Base-by-base conservation (phyloP, 2,329 filamentous ascomycete genomes). In the Chalaropsis ovoidea region DNA sequence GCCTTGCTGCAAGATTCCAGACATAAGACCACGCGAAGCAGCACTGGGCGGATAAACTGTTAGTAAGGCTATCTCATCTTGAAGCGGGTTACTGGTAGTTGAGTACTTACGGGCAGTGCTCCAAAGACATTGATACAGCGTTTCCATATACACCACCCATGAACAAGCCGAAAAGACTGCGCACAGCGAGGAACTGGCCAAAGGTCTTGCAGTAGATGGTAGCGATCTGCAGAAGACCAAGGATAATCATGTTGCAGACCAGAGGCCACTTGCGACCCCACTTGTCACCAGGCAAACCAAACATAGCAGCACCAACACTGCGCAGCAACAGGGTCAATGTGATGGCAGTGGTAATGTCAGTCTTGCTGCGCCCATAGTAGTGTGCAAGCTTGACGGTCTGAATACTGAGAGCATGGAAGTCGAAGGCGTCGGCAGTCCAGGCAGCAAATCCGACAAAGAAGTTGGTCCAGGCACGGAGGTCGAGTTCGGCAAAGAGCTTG, bases 201-300 rank as follows among this genome's bases (percentile, higher is more conserved):
- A 90, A 94, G 0, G 86, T 91, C 0, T 73, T 71, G 72, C 84
- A 82, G 76, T 90, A 94, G 70, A 90, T 90, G 19, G 90, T 94
- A 27, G 85, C 88, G 67, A 91, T 82, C 73, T 88, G 84, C 3
- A 87, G 76, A 24, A 85, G 69, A 54, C 85, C 85, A 2, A 89
- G 79, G 27, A 90, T 76, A 67, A 91, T 77, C 84, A 92, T 88
- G 78, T 93, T 93, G 70, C 84, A 70, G 8, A 92, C 86, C 86
- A 92, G 89, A 56, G 89, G 88, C 86, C 87, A 90, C 76, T 92
- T 93, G 65, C 89, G 83, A 6, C 90, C 90, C 73, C 84, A 94
- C 69, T 85, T 85, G 75, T 95, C 90, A 69, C 88, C 87, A 0
- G 87, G 84, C 24, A 93, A 77, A 67, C 90, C 90, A 69, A 95